Base-by-base conservation (phyloP, 768 basidiomycete genomes). In the Cystofilobasidium capitatum region DNA sequence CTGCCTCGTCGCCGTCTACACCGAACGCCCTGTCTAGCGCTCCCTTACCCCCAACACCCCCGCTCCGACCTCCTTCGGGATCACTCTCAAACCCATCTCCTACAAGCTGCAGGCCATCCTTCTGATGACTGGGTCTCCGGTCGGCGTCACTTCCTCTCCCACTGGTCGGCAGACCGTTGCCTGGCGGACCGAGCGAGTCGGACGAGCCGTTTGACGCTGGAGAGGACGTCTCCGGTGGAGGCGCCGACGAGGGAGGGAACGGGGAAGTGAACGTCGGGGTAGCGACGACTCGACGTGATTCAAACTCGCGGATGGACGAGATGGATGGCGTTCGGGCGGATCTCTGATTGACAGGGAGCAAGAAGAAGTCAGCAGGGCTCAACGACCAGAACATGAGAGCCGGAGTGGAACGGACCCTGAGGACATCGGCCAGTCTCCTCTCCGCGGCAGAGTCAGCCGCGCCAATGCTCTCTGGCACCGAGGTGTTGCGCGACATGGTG, bases 291-390 rank as follows among this genome's bases (percentile, higher is more conserved):
- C 57, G 42, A 20, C 58, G 42, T 4, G 26, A 37, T 31, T 47
- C 49, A 42, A 62, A 49, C 58, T 67, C 66, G 36, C 59, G 58
- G 22, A 67, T 31, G 26, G 66, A 67, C 9, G 66, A 67, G 49
- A 67, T 59, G 49, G 66, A 67, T 5, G 66, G 66, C 0, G 66
- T 61, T 33, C 66, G 39, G 17, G 44, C 57, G n/a, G 59, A 60
- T 13, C 58, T 54, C 7, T 58, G 59, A 35, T 59, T 14, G 22
- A 33, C 40, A 36, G 39, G n/a, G 8, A 33, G 26, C 16, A 33
- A 24, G 16, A 49, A 42, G 40, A n/a, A 9, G 31, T 22, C 7
- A 14, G n/a, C 1, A 5, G 22, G 40, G 14, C 24, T 26, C 13
- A 31, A 29, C 20, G 36, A n/a, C 17, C 24, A 29, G 31, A 14